A percentile compares a stretch with the other conserved stretches of the same genome.
Conservation (phyloP, 805 yeast species). For the Candida vartiovaarae region DNA sequence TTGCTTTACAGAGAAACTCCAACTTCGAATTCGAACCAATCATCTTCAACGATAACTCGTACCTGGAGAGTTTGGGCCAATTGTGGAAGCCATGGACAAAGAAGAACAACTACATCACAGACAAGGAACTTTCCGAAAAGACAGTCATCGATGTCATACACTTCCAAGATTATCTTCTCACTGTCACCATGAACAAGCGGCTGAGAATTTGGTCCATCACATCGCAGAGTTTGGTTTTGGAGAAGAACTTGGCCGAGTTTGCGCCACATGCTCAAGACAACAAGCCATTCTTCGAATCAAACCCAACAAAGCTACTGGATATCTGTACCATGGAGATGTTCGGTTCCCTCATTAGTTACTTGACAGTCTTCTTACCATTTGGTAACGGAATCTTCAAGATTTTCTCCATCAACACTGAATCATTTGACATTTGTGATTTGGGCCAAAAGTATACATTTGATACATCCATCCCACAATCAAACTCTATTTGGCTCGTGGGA, state of each 20-base stretch:
- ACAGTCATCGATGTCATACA: constrained; percentile 26
- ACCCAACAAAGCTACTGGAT: constrained; percentile 25
- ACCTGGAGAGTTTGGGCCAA: constrained; percentile 29
- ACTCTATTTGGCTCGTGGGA: constrained; percentile 40
- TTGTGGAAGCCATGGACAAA: constrained; percentile 24
- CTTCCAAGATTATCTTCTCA: constrained; percentile 28
- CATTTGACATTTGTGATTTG: constrained; percentile 21
- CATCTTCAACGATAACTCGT: constrained; percentile 51
- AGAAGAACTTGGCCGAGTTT: constrained; percentile 16
- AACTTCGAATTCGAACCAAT: constrained; percentile 30
- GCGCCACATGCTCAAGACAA: constrained; percentile 7
- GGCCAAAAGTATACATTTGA: constrained; percentile 23
- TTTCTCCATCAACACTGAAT: constrained; percentile 23
- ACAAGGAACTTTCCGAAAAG: constrained; percentile 32
- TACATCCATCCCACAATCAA: constrained; percentile 27
- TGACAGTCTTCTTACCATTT: constrained; percentile 36
- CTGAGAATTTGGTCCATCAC: constrained; percentile 56
- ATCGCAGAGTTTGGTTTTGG: constrained; percentile 25
- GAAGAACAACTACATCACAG: constrained; percentile 28
- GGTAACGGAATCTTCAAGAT: constrained; percentile 37
- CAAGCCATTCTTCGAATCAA: constrained; percentile 24
- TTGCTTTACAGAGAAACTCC: constrained; percentile 37
- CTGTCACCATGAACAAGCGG: constrained; percentile 47
- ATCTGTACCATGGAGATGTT: constrained; percentile 5
- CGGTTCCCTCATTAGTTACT: constrained; percentile 9